Evolutionary conservation across 2,329 filamentous ascomycete species (phyloP), one percentile per base, ranked within the genome.

Genomic region (Claviceps sp.): DNA sequence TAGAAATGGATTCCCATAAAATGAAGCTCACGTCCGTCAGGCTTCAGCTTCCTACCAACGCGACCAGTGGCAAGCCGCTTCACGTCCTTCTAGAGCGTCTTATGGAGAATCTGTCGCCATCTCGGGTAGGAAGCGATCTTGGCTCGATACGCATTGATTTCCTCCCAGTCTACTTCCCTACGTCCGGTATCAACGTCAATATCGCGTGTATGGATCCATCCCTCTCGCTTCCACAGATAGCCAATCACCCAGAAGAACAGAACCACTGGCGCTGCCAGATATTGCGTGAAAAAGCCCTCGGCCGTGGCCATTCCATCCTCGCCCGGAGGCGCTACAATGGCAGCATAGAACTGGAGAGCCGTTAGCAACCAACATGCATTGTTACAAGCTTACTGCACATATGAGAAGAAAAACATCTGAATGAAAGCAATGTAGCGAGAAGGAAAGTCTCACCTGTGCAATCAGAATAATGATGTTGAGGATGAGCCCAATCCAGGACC

Each of bases 121-220:
- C 66, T 63, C 1, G 79, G 78, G 70, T 70, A 75, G 2, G 66
- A 60, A n/a, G 74, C 75, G 16, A 79, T 63, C 63, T 70, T 64
- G 39, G 70, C 74, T 38, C 74, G 71, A 59, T 76, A 71, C 43
- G 68, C 73, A 62, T 83, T 76, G 66, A 84, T 81, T 42, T 69
- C 68, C 11, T 83, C 80, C 79, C 79, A 85, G 62, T 86, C 77
- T 52, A 84, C 73, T 65, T 81, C 76, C 57, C 82, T 75, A 52
- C 82, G 76, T 50, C 81, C 83, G 52, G 75, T 76, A 62, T 87
- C 82, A 51, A 87, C 73, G 58, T 87, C 83, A 56, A 88, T 85
- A 55, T 85, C 69, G 38, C 70, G 63, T 1, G 76, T 70, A 38
- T 65, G 72, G 54, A 83, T 68, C 76, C 78, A 85, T 26, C 76